These are phyloP conservation scores for Aspergillus hancockii DNA, from an alignment of 495 filamentous ascomycete genomes.

Conservation along the genomic window DNA sequence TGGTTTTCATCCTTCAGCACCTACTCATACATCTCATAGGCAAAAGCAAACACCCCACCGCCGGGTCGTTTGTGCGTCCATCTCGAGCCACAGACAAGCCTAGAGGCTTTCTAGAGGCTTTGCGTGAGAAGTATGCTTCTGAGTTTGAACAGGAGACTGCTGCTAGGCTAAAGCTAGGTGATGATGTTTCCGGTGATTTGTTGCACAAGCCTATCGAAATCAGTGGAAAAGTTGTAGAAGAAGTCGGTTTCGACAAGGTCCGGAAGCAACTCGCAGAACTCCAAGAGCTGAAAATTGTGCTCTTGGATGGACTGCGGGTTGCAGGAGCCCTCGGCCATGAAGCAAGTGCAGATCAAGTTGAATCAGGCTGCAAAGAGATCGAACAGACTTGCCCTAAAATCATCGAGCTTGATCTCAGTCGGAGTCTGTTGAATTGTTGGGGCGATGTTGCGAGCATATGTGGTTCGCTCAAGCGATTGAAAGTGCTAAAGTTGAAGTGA, in stretches of 20 bases:
- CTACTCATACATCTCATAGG: slow-evolving; percentile 45
- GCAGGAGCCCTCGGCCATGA: slow-evolving; percentile 39
- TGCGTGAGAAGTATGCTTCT: slow-evolving; percentile 79
- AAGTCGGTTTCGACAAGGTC: slow-evolving; percentile 96
- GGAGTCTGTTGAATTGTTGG: slow-evolving; percentile 74
- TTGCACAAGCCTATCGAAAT: slow-evolving; percentile 60
- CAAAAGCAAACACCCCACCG: slow-evolving; percentile 61
- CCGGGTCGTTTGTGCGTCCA: slow-evolving; percentile 85
- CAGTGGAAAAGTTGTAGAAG: slow-evolving; percentile 86
- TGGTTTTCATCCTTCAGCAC: neutral
- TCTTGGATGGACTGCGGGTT: slow-evolving; percentile 76
- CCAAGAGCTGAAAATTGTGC: slow-evolving; percentile 72
- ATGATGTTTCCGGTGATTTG: slow-evolving; percentile 27
- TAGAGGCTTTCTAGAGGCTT: slow-evolving; percentile 73
- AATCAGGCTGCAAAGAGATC: slow-evolving; percentile 29
- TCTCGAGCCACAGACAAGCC: slow-evolving; percentile 66
- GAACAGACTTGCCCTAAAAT: slow-evolving; percentile 58
- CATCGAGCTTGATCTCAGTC: slow-evolving; percentile 79
- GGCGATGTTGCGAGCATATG: slow-evolving; percentile 69
- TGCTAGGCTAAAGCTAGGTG: slow-evolving; percentile 18
- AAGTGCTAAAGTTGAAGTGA: slow-evolving; percentile 70
- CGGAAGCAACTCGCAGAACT: slow-evolving; percentile 74
- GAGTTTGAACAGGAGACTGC: slow-evolving; percentile 39
- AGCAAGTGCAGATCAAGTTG: slow-evolving; percentile 30
- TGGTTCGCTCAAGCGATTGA: slow-evolving; percentile 59